Evolutionary conservation across 2,329 filamentous ascomycete species (phyloP), one percentile per base, ranked within the genome.

Genomic region (Hypoxylon sp.): DNA sequence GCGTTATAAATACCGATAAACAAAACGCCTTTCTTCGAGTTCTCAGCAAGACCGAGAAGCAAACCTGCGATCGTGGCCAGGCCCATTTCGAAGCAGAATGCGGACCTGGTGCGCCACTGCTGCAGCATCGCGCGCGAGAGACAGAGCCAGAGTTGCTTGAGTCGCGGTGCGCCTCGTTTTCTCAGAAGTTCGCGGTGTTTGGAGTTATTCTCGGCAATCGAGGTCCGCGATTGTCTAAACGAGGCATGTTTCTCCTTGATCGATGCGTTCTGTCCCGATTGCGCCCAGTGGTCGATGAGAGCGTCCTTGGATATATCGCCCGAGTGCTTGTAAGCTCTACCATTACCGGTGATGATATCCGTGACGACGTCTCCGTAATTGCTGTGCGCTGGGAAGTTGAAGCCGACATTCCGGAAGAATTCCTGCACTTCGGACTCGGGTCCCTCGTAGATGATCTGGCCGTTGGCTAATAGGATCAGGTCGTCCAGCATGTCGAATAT

Each of bases 301-400:
- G 70, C 61, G n/a, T 78, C 71, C 20, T 77, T 77, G 23, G 73
- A 75, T 19, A 78, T 71, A 27, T 80, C 75, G 3, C 76, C 77
- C 0, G 61, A 63, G 3, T 52, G 59, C 55, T 80, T 79, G 66
- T 83, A 83, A 8, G 71, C 63, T 9, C 74, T 69, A 0, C 81
- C 80, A 55, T 83, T 79, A 2, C 81, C 81, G 0, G 80, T 81
- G 59, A 84, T 78, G 56, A 85, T 84, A 43, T 86, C 82, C n/a
- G 82, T 82, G 16, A 85, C 74, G 1, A 80, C 71, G 55, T 86
- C 83, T 6, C 78, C 82, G 4, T 75, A 75, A 56, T 86, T 86
- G 32, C 71, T 72, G 48, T 78, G 71, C 11, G 66, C 51, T 0
- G 76, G 76, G 50, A 85, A 81, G 0, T 65, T 60, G 63, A 78